Conservation (phyloP, 78 protist genomes). For the Goniomonas avonlea region DNA sequence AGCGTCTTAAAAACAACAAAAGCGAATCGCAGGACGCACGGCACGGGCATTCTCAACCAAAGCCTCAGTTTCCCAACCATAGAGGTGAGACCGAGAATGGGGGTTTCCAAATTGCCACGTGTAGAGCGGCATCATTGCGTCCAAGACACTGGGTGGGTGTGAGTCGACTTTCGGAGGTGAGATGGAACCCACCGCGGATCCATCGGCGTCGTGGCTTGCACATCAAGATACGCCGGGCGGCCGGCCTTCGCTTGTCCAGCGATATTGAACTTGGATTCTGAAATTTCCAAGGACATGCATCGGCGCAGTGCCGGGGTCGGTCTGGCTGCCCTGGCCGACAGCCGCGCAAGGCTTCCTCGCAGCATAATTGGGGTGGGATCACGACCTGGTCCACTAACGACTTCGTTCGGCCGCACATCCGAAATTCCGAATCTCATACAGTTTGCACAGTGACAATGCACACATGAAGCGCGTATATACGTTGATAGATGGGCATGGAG, state of each 20-base stretch:
- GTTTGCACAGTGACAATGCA: no score
- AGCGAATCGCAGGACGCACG: neutral
- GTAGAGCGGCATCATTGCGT: slow-evolving; percentile 89
- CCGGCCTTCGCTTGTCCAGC: neutral
- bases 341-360: neutral
- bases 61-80: slow-evolving; percentile 91
- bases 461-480: no score
- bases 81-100: slow-evolving; percentile 86
- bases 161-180: no score
- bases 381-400: neutral
- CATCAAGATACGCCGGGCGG: neutral
- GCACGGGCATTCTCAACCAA: slow-evolving; percentile 83
- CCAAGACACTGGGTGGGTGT: no score
- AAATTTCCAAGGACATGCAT: neutral
- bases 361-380: neutral
- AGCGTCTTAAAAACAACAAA: no score
- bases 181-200: no score
- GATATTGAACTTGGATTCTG: neutral
- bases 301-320: neutral
- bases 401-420: neutral
- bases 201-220: slow-evolving; percentile 80
- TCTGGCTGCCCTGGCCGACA: neutral
- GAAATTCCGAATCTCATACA: no score
- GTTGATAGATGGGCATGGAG: no score
- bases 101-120: slow-evolving; percentile 87